These are phyloP conservation scores for Brassica nigra DNA, from an alignment of 345 rosid species.

Conservation along the genomic window DNA sequence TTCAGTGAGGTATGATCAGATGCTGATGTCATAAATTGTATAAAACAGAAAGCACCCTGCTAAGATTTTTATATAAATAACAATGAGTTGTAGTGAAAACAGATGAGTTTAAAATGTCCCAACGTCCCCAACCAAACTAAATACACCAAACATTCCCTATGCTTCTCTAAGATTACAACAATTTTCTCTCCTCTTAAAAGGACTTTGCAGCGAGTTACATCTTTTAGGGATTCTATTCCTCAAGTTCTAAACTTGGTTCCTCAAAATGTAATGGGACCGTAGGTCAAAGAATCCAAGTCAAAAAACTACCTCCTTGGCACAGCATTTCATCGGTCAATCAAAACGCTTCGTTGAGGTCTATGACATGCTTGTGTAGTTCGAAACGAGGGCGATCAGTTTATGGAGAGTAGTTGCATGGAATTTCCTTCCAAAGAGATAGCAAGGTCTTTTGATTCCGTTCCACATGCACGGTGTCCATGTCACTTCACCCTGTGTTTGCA, in stretches of 20 bases:
- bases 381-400: constrained; percentile 63
- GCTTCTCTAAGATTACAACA: constrained; percentile 10
- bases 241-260: constrained; percentile 18
- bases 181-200: constrained; percentile 24
- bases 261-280: constrained; percentile 11
- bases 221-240: constrained; percentile 30
- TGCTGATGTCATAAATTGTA: constrained; percentile 14
- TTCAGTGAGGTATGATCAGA: constrained; percentile 9
- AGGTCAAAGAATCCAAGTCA: constrained; percentile 39
- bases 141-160: constrained; percentile 16
- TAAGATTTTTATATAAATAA: constrained; percentile 15
- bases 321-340: constrained; percentile 17
- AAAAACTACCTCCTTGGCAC: constrained; percentile 36
- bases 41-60: constrained; percentile 28
- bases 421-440: constrained; percentile 93
- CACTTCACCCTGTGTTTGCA: constrained; percentile 55
- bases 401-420: constrained; percentile 67
- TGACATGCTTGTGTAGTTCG: constrained; percentile 57
- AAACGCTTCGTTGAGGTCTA: constrained; percentile 4
- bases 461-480: constrained; percentile 64
- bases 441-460: constrained; percentile 91
- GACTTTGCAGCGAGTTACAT: constrained; percentile 15
- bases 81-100: constrained; percentile 32
- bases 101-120: constrained; percentile 32
- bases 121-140: constrained; percentile 35